Conservation (phyloP, 352 stramenopile genomes). For the Pythium oligandrum region DNA sequence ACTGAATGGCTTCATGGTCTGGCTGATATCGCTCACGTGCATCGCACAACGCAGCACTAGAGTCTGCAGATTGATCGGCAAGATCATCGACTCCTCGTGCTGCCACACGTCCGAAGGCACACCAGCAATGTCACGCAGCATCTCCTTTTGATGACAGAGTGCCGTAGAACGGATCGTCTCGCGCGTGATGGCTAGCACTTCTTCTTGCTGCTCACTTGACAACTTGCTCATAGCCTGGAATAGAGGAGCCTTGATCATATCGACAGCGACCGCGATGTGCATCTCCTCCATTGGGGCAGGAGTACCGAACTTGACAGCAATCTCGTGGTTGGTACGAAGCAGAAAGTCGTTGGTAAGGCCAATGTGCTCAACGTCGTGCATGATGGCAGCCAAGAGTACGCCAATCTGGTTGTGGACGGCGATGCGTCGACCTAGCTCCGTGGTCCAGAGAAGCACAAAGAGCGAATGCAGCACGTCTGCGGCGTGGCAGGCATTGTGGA, state of each 20-base stretch:
- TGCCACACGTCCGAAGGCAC: constrained; percentile 41
- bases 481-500: constrained; percentile 80
- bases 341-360: constrained; percentile 78
- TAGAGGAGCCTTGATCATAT: constrained; percentile 38
- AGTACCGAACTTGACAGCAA: constrained; percentile 51
- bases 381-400: constrained; percentile 64
- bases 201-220: constrained; percentile 31
- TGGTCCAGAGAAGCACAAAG: constrained; percentile 66
- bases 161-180: constrained; percentile 71
- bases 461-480: constrained; percentile 77
- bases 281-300: constrained; percentile 75
- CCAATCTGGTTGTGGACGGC: constrained; percentile 64
- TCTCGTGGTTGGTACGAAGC: constrained; percentile 65
- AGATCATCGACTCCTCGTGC: constrained; percentile 12
- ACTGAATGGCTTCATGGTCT: constrained; percentile 78
- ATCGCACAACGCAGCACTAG: constrained; percentile 58
- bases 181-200: constrained; percentile 54
- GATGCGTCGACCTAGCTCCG: constrained; percentile 42
- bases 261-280: constrained; percentile 54
- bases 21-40: constrained; percentile 79
- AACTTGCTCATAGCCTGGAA: constrained; percentile 60
- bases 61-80: constrained; percentile 47
- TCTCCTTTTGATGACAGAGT: constrained; percentile 74
- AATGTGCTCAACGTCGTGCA: constrained; percentile 80
- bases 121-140: constrained; percentile 47